A percentile compares a stretch with the other conserved stretches of the same genome.
phyloP scores from a whole-genome alignment of 306 rosid genomes.

The Coriaria nepalensis region DNA sequence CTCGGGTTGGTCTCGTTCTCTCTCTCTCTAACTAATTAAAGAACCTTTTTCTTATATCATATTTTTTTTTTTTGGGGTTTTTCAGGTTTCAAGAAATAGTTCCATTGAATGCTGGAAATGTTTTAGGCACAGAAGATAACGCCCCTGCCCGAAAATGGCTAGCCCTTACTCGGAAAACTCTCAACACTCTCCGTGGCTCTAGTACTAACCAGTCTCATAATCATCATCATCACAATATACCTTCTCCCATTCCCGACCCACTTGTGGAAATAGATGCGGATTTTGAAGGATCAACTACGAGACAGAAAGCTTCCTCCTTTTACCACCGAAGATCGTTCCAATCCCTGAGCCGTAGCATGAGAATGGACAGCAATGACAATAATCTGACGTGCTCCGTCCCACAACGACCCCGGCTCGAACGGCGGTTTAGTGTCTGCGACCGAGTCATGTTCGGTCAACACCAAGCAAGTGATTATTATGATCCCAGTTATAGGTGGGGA shows the following conservation, averaged over 20 bases:
- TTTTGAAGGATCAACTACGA: slow-evolving; percentile 63
- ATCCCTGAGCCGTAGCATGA: slow-evolving; percentile 90
- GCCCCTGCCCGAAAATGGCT: slow-evolving; percentile 98
- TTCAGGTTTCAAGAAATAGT: slow-evolving; percentile 97
- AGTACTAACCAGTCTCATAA: slow-evolving; percentile 15
- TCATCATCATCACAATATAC: slow-evolving; percentile 36
- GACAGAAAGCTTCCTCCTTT: slow-evolving; percentile 72
- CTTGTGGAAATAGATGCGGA: slow-evolving; percentile 74
- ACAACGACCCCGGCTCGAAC: slow-evolving; percentile 61
- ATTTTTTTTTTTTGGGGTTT: slow-evolving; percentile 4
- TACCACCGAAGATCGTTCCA: slow-evolving; percentile 89
- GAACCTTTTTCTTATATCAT: neutral
- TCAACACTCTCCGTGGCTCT: slow-evolving; percentile 82
- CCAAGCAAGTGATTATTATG: slow-evolving; percentile 60
- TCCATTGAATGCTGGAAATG: slow-evolving; percentile 97
- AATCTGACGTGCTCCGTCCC: neutral
- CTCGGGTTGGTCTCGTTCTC: slow-evolving; percentile 51
- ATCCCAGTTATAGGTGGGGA: slow-evolving; percentile 56
- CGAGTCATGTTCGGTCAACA: slow-evolving; percentile 53
- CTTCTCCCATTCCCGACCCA: slow-evolving; percentile 86
- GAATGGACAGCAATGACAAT: slow-evolving; percentile 69
- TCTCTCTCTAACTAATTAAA: slow-evolving; percentile 1
- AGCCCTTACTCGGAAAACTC: slow-evolving; percentile 72
- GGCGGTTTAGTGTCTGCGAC: slow-evolving; percentile 77
- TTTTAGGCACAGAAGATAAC: slow-evolving; percentile 94